Percentiles rank a stretch among this genome's conserved stretches.
phyloP scores from a whole-genome alignment of 1,284 basidiomycete genomes.

The Papiliotrema nemorosa region DNA sequence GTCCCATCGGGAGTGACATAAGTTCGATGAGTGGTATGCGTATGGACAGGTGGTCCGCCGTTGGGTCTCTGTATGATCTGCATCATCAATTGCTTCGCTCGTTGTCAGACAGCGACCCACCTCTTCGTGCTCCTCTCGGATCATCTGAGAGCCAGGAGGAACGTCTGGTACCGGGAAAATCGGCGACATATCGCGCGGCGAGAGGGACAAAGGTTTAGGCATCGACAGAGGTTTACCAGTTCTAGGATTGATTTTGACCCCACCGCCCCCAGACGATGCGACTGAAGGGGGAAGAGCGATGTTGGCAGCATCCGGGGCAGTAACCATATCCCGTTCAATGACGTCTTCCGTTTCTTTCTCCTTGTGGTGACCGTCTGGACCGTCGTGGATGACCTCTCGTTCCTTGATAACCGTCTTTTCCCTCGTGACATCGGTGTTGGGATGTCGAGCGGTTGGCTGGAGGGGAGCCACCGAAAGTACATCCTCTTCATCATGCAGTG shows the following conservation, averaged over 20 bases:
- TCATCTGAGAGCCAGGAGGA: conserved; percentile 4
- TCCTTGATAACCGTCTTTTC: conserved; percentile 33
- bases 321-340: conserved; percentile 17
- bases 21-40: conserved; percentile 31
- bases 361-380: conserved; percentile 21
- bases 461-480: conserved; percentile 10
- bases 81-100: background rate
- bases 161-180: conserved; percentile 11
- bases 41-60: conserved; percentile 27
- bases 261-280: conserved; percentile 4
- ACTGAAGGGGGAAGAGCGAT: conserved; percentile 1
- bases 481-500: conserved; percentile 12
- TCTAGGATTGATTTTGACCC: conserved; percentile 24
- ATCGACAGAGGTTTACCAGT: conserved; percentile 33
- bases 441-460: conserved; percentile 1
- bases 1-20: conserved; percentile 22
- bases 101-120: conserved; percentile 11
- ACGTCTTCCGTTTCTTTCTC: conserved; percentile 25
- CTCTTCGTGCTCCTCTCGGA: conserved; percentile 39
- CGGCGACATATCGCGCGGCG: conserved; percentile 22
- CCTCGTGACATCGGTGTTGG: conserved; percentile 22
- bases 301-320: conserved; percentile 7
- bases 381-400: conserved; percentile 30
- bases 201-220: conserved; percentile 25
- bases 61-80: conserved; percentile 31